Percentiles rank a stretch among this genome's conserved stretches.
Conservation (phyloP, 2,329 filamentous ascomycete species). For the Cordyceps javanica region DNA sequence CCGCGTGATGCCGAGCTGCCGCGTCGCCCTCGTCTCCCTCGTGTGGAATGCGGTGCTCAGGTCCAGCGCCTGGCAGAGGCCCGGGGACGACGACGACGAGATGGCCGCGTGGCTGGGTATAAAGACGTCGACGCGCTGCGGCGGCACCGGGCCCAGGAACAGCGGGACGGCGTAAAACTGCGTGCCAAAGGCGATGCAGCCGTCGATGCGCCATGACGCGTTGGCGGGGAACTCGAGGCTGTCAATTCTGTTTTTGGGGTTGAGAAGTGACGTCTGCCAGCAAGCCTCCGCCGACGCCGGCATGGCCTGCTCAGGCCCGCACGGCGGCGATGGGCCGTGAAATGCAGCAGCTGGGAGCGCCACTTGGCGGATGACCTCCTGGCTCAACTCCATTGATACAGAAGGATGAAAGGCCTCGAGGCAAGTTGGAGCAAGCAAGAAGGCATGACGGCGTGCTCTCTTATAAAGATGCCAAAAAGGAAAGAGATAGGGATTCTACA, state of each 20-base stretch:
- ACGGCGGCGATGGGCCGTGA: conserved; percentile 11
- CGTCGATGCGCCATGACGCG: conserved; percentile 53
- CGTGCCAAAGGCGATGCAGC: conserved; percentile 49
- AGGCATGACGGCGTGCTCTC: no score
- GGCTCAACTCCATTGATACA: conserved; percentile 45
- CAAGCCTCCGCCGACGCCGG: not conserved
- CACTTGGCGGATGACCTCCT: conserved; percentile 46
- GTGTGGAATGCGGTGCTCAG: conserved; percentile 43
- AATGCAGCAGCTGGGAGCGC: conserved; percentile 55
- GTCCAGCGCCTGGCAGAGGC: conserved; percentile 41
- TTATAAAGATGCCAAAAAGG: no score
- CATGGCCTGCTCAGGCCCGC: conserved; percentile 14
- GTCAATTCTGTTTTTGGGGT: conserved; percentile 56
- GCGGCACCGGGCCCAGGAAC: conserved; percentile 39
- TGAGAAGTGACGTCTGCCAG: conserved; percentile 47
- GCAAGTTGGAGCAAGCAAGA: not conserved
- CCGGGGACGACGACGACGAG: conserved; percentile 25
- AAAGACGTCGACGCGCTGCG: conserved; percentile 53
- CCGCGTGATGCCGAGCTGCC: conserved; percentile 43
- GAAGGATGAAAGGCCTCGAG: not conserved
- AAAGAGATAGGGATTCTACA: no score
- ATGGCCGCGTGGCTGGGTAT: conserved; percentile 42
- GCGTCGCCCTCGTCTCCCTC: conserved; percentile 42
- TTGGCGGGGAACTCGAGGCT: conserved; percentile 39
- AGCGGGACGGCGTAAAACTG: conserved; percentile 52